phyloP scores from a whole-genome alignment of 805 yeast species.

The Candida schatavii region DNA sequence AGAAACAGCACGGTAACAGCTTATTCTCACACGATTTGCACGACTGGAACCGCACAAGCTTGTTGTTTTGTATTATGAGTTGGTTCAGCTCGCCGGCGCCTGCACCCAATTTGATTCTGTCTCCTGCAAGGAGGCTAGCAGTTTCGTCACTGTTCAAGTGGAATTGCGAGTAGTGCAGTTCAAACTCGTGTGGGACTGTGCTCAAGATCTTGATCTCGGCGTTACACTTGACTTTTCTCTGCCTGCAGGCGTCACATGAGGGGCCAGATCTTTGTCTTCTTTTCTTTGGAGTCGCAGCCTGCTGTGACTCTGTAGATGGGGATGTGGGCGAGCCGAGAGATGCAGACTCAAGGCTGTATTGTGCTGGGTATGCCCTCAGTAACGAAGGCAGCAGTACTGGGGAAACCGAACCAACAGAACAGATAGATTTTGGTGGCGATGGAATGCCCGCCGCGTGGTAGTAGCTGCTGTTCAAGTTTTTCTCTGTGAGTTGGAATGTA shows the following conservation, averaged over 20 bases:
- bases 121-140: slow-evolving; percentile 1
- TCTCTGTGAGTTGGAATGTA: not conserved
- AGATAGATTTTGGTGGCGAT: slow-evolving; percentile 4
- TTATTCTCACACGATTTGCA: slow-evolving; percentile 56
- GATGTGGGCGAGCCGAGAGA: not conserved
- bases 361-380: not conserved
- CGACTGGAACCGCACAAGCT: slow-evolving; percentile 48
- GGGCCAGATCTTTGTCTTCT: slow-evolving; percentile 71
- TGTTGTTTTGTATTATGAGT: slow-evolving; percentile 21
- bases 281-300: slow-evolving; percentile 14
- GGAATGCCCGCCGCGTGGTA: slow-evolving; percentile 5
- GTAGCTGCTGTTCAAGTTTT: slow-evolving; percentile 3
- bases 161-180: not conserved
- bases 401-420: slow-evolving; percentile 4
- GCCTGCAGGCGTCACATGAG: slow-evolving; percentile 68
- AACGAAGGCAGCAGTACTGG: slow-evolving; percentile 7
- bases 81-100: slow-evolving; percentile 2
- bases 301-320: not conserved
- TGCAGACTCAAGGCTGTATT: not conserved
- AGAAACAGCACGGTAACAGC: slow-evolving; percentile 48
- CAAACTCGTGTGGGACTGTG: not conserved
- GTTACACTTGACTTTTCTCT: slow-evolving; percentile 70
- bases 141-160: not conserved
- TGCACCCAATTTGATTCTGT: not conserved
- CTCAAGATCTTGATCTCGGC: slow-evolving; percentile 52